These are phyloP conservation scores for Fusarium agapanthi DNA, from an alignment of 2,329 filamentous ascomycete species.

Conservation along the genomic window DNA sequence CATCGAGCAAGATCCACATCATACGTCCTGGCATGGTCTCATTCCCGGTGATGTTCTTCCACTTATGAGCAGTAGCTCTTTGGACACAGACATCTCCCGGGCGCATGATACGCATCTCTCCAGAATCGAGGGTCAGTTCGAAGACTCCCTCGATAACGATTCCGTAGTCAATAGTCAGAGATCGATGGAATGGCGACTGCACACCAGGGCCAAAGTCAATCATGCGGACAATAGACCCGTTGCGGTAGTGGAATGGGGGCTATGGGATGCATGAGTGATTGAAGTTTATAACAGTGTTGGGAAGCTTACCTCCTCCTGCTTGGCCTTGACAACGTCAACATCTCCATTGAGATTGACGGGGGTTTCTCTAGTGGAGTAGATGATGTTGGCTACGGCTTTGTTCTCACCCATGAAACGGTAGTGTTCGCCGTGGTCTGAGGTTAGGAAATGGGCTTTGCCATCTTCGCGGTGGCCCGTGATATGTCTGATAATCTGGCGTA, in stretches of 20 bases:
- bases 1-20: background rate
- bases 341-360: background rate
- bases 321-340: background rate
- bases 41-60: background rate
- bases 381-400: background rate
- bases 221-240: background rate
- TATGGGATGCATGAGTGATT: background rate
- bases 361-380: background rate
- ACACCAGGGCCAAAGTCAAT: background rate
- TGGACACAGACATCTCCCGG: background rate
- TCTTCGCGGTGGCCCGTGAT: background rate
- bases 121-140: background rate
- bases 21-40: background rate
- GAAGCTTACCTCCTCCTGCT: background rate
- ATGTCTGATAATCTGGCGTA: background rate
- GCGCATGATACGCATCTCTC: background rate
- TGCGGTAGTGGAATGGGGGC: background rate
- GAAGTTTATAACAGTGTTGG: rapidly evolving
- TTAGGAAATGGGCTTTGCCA: background rate
- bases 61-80: background rate
- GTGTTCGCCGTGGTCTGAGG: background rate
- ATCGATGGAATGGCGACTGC: background rate
- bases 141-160: background rate
- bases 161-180: background rate
- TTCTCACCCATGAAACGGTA: background rate